Percentiles rank a stretch among this genome's conserved stretches.
Conservation (phyloP, 768 basidiomycete genomes). For the Boletellus emodensis region DNA sequence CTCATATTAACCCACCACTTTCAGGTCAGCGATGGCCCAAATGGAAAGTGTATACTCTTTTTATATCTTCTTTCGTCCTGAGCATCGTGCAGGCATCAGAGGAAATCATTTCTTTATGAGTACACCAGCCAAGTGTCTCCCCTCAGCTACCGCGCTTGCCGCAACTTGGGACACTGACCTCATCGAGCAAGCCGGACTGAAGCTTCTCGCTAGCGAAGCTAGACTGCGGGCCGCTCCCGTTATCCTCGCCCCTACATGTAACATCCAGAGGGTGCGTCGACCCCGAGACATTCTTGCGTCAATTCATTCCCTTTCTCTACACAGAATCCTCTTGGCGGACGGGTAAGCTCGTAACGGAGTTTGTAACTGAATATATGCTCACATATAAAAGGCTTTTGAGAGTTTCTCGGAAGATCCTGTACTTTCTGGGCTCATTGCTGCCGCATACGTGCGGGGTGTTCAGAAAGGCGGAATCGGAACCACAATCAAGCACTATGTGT, state of each 20-base stretch:
- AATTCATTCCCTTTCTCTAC: background rate
- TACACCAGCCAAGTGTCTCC: conserved; percentile 75
- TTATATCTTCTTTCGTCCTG: background rate
- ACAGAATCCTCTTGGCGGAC: conserved; percentile 68
- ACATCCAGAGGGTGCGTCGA: conserved; percentile 66
- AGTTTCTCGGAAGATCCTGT: conserved; percentile 77
- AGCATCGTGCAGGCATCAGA: conserved; percentile 38
- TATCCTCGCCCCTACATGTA: conserved; percentile 77
- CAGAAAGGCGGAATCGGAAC: conserved; percentile 74
- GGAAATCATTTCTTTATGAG: conserved; percentile 80
- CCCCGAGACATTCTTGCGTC: conserved; percentile 1
- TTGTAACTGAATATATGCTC: conserved; percentile 3
- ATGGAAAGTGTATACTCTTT: conserved; percentile 41
- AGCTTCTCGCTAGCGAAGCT: conserved; percentile 67
- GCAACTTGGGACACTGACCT: conserved; percentile 71
- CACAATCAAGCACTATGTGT: conserved; percentile 82
- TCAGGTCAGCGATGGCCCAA: conserved; percentile 77
- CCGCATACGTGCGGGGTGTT: conserved; percentile 72
- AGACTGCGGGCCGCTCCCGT: conserved; percentile 66
- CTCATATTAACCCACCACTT: conserved; percentile 2
- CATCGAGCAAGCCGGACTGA: conserved; percentile 56
- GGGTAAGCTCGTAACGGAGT: conserved; percentile 36
- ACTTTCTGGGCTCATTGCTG: conserved; percentile 65
- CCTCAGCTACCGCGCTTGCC: conserved; percentile 69
- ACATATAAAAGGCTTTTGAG: conserved; percentile 55